Evolutionary conservation across 2,329 filamentous ascomycete genomes (phyloP).

Genomic region (Phialophora verrucosa): DNA sequence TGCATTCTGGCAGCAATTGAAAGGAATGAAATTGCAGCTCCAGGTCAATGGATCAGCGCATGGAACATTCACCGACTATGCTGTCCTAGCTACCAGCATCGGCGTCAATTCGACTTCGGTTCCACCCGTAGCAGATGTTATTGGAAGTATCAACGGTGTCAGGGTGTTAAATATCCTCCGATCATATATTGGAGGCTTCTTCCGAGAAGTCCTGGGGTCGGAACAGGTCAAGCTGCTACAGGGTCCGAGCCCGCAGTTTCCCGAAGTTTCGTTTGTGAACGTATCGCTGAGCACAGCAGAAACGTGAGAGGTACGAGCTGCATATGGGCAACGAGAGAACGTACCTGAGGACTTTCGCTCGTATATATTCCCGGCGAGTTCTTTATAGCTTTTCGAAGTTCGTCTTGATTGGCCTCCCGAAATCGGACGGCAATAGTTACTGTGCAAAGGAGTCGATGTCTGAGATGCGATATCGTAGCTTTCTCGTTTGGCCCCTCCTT

Average conservation of each 20-base stretch:
- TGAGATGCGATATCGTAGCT: background rate
- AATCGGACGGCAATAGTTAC: background rate
- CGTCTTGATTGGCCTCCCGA: background rate
- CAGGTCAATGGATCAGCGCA: conserved; percentile 29
- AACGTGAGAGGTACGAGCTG: background rate
- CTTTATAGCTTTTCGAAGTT: background rate
- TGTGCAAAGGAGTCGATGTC: background rate
- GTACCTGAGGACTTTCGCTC: background rate
- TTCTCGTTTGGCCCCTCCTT: background rate
- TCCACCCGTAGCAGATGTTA: conserved; percentile 14
- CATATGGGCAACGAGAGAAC: background rate
- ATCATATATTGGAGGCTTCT: conserved; percentile 35
- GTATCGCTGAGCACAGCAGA: background rate
- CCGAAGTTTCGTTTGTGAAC: conserved; percentile 31
- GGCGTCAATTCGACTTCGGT: conserved; percentile 20
- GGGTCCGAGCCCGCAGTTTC: conserved; percentile 33
- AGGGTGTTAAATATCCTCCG: conserved; percentile 30
- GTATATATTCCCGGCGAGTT: background rate
- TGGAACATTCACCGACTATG: conserved; percentile 36
- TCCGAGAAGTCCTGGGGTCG: conserved; percentile 28
- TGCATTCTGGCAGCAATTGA: conserved; percentile 32
- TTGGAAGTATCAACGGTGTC: conserved; percentile 34
- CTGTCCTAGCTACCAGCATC: conserved; percentile 30
- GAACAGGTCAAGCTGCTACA: conserved; percentile 29
- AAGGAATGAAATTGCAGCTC: conserved; percentile 33